These are phyloP conservation scores for Tuber microsphaerosporum DNA, from an alignment of 495 filamentous ascomycete genomes.

Conservation along the genomic window DNA sequence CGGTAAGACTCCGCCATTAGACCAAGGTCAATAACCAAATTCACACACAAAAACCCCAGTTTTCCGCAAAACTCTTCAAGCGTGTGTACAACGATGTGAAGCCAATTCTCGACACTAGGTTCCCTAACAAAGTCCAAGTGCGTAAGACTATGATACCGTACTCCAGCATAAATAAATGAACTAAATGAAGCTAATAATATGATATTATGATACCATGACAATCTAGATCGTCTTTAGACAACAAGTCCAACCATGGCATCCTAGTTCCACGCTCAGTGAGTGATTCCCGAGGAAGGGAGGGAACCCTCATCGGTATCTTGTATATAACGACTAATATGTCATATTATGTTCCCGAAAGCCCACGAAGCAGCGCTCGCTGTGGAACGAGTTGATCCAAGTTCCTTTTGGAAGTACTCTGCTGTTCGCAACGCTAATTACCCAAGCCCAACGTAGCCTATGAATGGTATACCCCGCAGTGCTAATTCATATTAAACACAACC, in stretches of 20 bases:
- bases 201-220: background rate
- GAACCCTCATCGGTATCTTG: background rate
- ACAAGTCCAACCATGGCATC: conserved; percentile 95
- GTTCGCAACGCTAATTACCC: conserved; percentile 10
- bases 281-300: background rate
- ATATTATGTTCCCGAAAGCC: conserved; percentile 41
- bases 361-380: conserved; percentile 85
- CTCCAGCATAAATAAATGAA: conserved; percentile 55
- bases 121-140: conserved; percentile 28
- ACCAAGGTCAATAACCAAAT: background rate
- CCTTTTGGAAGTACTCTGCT: conserved; percentile 71
- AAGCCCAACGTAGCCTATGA: background rate
- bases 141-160: conserved; percentile 43
- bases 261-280: conserved; percentile 63
- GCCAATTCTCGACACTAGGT: conserved; percentile 24
- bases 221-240: conserved; percentile 62
- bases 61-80: conserved; percentile 43
- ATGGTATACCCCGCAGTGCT: background rate
- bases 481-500: background rate
- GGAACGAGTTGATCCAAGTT: conserved; percentile 55
- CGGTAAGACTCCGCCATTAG: conserved; percentile 13
- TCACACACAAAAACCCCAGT: conserved; percentile 19
- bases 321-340: background rate
- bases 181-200: conserved; percentile 21
- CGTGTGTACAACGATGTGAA: conserved; percentile 35